These are phyloP conservation scores for Psilocybe cubensis DNA, from an alignment of 768 basidiomycete species.

Conservation along the genomic window DNA sequence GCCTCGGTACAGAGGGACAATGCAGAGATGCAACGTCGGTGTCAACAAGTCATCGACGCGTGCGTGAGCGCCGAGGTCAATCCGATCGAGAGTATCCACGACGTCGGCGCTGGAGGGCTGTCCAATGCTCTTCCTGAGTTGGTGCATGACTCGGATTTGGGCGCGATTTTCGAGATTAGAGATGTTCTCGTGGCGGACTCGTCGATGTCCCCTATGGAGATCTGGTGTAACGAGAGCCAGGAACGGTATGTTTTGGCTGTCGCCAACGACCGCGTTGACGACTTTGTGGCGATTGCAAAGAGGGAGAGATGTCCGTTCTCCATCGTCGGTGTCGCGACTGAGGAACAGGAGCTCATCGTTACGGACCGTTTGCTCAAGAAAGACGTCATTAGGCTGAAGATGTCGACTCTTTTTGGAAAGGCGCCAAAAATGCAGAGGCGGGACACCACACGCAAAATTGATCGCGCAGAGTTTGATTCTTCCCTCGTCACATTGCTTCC, in stretches of 20 bases:
- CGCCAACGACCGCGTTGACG: conserved; percentile 57
- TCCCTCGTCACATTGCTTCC: conserved; percentile 71
- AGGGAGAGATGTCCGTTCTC: conserved; percentile 94
- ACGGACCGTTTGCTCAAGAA: conserved; percentile 81
- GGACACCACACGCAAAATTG: conserved; percentile 51
- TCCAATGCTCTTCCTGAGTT: conserved; percentile 97
- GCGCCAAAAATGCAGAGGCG: conserved; percentile 87
- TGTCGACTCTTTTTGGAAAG: conserved; percentile 97
- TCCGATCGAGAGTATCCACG: conserved; percentile 96
- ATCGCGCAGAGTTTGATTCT: conserved; percentile 64
- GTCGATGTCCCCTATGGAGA: conserved; percentile 99
- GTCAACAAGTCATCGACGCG: conserved; percentile 96
- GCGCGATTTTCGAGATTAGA: conserved; percentile 91
- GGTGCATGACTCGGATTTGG: conserved; percentile 94
- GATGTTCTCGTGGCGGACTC: conserved; percentile 91
- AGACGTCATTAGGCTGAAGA: conserved; percentile 86
- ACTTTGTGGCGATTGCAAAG: conserved; percentile 77
- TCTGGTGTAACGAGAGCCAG: conserved; percentile 99
- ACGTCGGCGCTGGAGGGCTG: conserved; percentile 96
- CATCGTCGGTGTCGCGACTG: conserved; percentile 86
- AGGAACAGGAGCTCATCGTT: conserved; percentile 82
- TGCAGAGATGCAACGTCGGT: conserved; percentile 96
- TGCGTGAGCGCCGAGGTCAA: conserved; percentile 69
- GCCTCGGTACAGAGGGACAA: conserved; percentile 98
- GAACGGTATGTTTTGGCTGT: conserved; percentile 97